Base-by-base conservation (phyloP, 1,284 basidiomycete species). In the Rhodotorula sp. region DNA sequence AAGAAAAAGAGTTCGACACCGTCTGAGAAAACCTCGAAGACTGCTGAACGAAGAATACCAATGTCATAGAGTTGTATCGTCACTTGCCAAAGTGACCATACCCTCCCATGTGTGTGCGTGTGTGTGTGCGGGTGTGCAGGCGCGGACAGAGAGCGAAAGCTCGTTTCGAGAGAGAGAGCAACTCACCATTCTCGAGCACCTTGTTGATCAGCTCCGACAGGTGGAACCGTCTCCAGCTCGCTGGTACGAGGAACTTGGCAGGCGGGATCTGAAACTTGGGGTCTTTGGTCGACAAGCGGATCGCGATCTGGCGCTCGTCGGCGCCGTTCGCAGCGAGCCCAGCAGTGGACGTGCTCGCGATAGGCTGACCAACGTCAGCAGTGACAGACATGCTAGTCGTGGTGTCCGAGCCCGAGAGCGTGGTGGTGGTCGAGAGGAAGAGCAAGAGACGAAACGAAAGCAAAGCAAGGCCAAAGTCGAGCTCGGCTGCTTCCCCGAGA, bases 121-220 rank as follows among this genome's bases (percentile, higher is more conserved):
- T 12, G 38, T 12, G 21, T 52, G 23, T 21, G n/a, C n/a, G n/a
- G n/a, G n/a, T 10, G 49, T 23, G 49, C 10, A n/a, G 23, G 2
- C 50, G 50, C 54, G n/a, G n/a, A 15, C 54, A 8, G 14, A 55
- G 45, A 10, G 45, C 23, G 28, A 34, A 15, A 48, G 8, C 21
- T 52, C 34, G 48, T 38, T 12, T 21, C 19, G 10, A 16, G 10
- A 61, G 19, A 61, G 16, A n/a, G n/a, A n/a, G n/a, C 34, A 50
- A 62, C 73, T 65, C 34, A 72, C 70, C 66, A 60, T 75, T 75
- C 66, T 72, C 71, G 23, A 99, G 85, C 2, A 95, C 91, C 79
- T 97, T 95, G 84, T 99, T 99, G 76, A 99, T 89, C 60, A 98
- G 88, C 75, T 97, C 94, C 0, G 95, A 98, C n/a, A 99, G 89